These are phyloP conservation scores for Plectosphaerella sp. DNA, from an alignment of 2,329 filamentous ascomycete genomes.

Conservation along the genomic window DNA sequence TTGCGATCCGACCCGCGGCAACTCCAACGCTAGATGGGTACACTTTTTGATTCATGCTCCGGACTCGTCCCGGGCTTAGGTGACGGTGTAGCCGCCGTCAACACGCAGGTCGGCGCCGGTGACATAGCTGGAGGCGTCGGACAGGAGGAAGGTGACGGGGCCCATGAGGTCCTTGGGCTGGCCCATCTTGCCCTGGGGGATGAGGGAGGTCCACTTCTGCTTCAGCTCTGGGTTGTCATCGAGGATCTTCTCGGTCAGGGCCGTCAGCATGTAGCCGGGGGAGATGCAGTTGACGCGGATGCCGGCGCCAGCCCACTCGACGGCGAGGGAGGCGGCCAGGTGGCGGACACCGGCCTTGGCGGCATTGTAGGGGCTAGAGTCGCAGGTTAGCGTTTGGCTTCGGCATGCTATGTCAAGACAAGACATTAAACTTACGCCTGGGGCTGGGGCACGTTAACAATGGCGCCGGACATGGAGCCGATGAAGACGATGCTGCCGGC, in stretches of 20 bases:
- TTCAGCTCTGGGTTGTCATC: conserved; percentile 89
- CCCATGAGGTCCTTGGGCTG: conserved; percentile 90
- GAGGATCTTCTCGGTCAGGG: conserved; percentile 91
- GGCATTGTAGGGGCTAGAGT: conserved; percentile 72
- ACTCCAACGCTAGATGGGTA: too few species aligned
- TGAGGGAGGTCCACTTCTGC: conserved; percentile 85
- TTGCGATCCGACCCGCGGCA: too few species aligned
- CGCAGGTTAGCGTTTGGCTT: not conserved
- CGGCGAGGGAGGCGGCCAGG: conserved; percentile 79
- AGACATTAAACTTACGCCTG: conserved; percentile 59
- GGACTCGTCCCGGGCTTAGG: conserved; percentile 35
- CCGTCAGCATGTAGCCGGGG: conserved; percentile 94
- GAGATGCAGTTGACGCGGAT: conserved; percentile 95
- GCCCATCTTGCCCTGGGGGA: conserved; percentile 92
- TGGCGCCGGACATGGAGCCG: conserved; percentile 88
- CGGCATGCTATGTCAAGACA: not conserved
- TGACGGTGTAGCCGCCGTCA: conserved; percentile 85
- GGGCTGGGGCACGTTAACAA: conserved; percentile 93
- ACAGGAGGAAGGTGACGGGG: conserved; percentile 80
- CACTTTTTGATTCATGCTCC: too few species aligned
- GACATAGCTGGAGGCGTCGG: conserved; percentile 72
- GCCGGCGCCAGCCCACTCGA: conserved; percentile 85
- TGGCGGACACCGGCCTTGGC: conserved; percentile 91
- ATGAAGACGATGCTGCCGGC: conserved; percentile 89
- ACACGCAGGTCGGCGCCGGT: conserved; percentile 72